Base-by-base conservation (phyloP, 306 rosid species). In the Purshia tridentata region DNA sequence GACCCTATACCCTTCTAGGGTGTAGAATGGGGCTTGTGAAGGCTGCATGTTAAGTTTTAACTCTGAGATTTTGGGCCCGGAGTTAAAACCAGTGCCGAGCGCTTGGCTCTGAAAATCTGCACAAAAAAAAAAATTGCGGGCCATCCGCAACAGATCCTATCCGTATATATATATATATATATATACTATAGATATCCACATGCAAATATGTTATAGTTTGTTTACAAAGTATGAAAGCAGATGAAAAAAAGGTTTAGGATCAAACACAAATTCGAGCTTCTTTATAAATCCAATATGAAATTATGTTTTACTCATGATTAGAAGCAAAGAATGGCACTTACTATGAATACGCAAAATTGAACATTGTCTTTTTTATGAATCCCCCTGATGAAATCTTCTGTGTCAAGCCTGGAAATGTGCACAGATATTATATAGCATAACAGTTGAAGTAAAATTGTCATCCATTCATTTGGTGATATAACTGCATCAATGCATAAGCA, bases 331-430 rank as follows among this genome's bases (percentile, higher is more conserved):
- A 69, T 40, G 48, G 72, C 9, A 88, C 97, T 86, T 89, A 91
- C 99, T 63, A 82, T 46, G 90, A 78, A 80, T 91, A 88, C 54
- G 95, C 97, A 67, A 82, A 53, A 83, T 88, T 88, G 85, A 94
- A 94, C 73, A 94, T 11, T 3, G 87, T 77, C 82, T 83, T 82
- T 67, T 89, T 94, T 11, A 94, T 49, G 50, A 91, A 56, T 77
- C 99, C 89, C 11, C 99, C 96, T 0, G 93, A 49, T 23, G 97
- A 80, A 75, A 94, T 83, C 90, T 81, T 91, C 76, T 88, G 96
- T 18, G 81, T 88, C 88, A 94, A 84, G 64, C 96, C 99, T 94
- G 96, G 51, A 73, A 65, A 77, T n/a, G 53, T 23, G 29, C 67
- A 64, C 37, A 73, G 77, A 47, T 70, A 48, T 57, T 9, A 76